Evolutionary conservation across 2,329 filamentous ascomycete genomes (phyloP).

Genomic region (Colletotrichum liaoningense): DNA sequence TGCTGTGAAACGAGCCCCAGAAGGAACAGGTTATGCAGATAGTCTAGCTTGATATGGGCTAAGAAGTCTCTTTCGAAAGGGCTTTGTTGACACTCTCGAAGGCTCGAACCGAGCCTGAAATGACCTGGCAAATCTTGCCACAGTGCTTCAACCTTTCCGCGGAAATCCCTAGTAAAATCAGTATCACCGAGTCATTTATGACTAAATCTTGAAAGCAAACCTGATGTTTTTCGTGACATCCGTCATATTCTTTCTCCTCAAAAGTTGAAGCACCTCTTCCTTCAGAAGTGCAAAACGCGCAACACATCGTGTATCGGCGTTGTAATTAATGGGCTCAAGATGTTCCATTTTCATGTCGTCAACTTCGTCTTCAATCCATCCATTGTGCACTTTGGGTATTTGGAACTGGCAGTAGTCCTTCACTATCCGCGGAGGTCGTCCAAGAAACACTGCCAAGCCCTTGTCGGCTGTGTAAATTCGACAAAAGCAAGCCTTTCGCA

Average conservation of each 20-base stretch:
- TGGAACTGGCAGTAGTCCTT: background rate
- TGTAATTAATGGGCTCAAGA: background rate
- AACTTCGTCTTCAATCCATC: background rate
- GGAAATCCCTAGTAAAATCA: background rate
- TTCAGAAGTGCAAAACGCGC: background rate
- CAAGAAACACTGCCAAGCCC: background rate
- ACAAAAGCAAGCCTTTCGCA: background rate
- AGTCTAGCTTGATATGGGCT: background rate
- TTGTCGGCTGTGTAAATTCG: background rate
- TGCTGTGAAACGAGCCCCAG: background rate
- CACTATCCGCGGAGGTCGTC: background rate
- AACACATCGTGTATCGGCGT: background rate
- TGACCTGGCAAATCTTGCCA: background rate
- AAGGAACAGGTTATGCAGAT: background rate
- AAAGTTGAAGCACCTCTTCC: background rate
- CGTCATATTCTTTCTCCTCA: background rate
- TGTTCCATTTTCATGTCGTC: background rate
- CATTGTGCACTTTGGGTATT: background rate
- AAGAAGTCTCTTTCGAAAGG: background rate
- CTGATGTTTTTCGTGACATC: background rate
- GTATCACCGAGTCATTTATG: background rate
- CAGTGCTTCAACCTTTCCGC: background rate
- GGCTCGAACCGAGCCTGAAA: background rate
- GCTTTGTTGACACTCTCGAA: background rate
- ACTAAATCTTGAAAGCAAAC: background rate